Conservation (phyloP, 2,329 filamentous ascomycete species). For the Fusarium redolens region DNA sequence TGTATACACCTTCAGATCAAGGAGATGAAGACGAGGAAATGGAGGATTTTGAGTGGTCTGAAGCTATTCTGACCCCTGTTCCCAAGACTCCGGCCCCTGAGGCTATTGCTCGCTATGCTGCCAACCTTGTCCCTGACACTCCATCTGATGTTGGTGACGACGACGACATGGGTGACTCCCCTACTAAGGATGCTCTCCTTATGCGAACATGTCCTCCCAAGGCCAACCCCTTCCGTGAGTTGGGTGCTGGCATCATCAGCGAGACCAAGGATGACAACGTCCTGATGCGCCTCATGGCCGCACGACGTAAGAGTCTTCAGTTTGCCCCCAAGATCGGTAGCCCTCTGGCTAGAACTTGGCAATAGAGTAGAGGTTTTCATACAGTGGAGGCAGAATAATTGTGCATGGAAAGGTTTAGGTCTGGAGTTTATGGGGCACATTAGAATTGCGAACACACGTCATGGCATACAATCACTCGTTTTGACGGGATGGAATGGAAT, state of each 20-base stretch:
- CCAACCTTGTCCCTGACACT: constrained; percentile 59
- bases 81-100: constrained; percentile 70
- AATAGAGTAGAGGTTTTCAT: constrained; percentile 30
- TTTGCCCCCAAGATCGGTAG: constrained; percentile 81
- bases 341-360: constrained; percentile 72
- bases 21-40: constrained; percentile 53
- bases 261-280: constrained; percentile 67
- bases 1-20: constrained; percentile 63
- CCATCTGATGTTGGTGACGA: constrained; percentile 52
- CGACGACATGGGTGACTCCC: constrained; percentile 45
- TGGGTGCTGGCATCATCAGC: constrained; percentile 59
- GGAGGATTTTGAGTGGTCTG: constrained; percentile 56
- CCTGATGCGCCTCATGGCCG: constrained; percentile 74
- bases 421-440: constrained; percentile 32
- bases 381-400: constrained; percentile 13
- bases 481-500: constrained; percentile 36
- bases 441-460: constrained; percentile 20
- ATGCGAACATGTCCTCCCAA: constrained; percentile 68
- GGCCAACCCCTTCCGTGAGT: constrained; percentile 51
- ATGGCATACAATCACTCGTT: constrained; percentile 40
- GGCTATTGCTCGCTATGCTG: constrained; percentile 63
- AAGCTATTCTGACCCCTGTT: constrained; percentile 63
- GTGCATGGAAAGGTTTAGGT: constrained; percentile 26
- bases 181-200: constrained; percentile 53
- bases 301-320: constrained; percentile 80